Conservation (phyloP, 768 basidiomycete species). For the Kwoniella europaea region DNA sequence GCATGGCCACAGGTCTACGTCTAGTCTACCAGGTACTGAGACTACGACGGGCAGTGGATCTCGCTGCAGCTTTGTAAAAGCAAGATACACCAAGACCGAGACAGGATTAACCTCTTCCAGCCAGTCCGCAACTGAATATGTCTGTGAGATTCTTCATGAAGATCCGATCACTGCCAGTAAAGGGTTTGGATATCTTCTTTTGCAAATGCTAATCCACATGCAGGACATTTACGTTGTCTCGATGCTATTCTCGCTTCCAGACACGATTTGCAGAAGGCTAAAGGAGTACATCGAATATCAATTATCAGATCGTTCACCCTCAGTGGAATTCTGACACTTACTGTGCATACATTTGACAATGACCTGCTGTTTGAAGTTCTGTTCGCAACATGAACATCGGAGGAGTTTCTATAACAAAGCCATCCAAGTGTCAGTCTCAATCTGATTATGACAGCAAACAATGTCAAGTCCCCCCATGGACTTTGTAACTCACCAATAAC, state of each 20-base stretch:
- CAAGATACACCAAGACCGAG: too few species aligned
- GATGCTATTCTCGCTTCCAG: constrained; percentile 84
- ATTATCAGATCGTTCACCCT: too few species aligned
- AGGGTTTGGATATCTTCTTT: constrained; percentile 78
- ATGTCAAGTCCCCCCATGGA: too few species aligned
- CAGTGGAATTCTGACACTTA: constrained; percentile 59
- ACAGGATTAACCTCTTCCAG: too few species aligned
- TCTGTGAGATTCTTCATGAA: background rate
- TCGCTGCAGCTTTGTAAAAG: too few species aligned
- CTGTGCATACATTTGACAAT: constrained; percentile 91
- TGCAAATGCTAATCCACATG: constrained; percentile 80
- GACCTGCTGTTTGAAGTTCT: constrained; percentile 75
- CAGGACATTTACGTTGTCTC: constrained; percentile 91
- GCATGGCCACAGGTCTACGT: too few species aligned
- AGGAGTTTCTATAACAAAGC: constrained; percentile 68
- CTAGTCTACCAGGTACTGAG: too few species aligned
- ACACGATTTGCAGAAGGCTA: constrained; percentile 74
- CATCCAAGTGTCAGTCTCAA: too few species aligned
- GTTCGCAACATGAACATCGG: constrained; percentile 85
- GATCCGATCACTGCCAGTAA: constrained; percentile 63
- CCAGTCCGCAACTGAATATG: background rate
- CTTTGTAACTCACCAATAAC: constrained; percentile 22
- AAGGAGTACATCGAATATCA: too few species aligned
- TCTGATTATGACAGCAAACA: too few species aligned
- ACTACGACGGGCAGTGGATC: too few species aligned